Conservation (phyloP, 306 rosid genomes). For the Cucurbita moschata region DNA sequence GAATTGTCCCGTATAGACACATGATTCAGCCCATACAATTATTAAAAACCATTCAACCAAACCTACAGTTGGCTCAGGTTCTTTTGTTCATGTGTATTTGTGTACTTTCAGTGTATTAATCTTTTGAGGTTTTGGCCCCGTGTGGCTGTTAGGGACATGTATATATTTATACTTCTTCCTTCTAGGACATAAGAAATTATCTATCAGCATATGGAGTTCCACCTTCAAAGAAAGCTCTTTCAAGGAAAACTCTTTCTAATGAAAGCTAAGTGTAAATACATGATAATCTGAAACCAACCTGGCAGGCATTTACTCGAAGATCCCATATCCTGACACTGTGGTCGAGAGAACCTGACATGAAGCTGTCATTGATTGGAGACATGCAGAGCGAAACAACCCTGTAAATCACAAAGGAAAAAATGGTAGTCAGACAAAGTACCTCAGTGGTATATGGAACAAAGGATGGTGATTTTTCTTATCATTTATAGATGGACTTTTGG, state of each 20-base stretch:
- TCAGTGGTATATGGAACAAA: neutral
- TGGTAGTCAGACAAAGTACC: neutral
- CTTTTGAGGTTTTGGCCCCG: neutral
- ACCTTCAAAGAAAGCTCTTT: neutral
- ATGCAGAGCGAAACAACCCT: conserved; percentile 94
- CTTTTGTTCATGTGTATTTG: neutral
- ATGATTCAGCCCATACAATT: no score
- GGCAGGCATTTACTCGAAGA: conserved; percentile 96
- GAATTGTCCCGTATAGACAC: no score
- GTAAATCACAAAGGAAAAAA: neutral
- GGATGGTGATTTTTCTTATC: neutral
- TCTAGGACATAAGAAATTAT: neutral
- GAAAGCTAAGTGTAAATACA: neutral
- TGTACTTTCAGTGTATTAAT: neutral
- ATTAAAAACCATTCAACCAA: neutral
- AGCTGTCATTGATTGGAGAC: conserved; percentile 97
- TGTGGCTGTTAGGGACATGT: neutral
- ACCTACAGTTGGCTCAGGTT: neutral
- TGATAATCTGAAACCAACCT: conserved; percentile 33
- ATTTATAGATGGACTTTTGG: neutral
- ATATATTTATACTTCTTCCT: neutral
- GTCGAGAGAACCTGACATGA: conserved; percentile 95
- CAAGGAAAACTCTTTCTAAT: neutral
- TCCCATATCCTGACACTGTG: conserved; percentile 96
- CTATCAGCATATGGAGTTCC: neutral